Conservation (phyloP, 2,329 filamentous ascomycete species). For the Aspergillus sp. region DNA sequence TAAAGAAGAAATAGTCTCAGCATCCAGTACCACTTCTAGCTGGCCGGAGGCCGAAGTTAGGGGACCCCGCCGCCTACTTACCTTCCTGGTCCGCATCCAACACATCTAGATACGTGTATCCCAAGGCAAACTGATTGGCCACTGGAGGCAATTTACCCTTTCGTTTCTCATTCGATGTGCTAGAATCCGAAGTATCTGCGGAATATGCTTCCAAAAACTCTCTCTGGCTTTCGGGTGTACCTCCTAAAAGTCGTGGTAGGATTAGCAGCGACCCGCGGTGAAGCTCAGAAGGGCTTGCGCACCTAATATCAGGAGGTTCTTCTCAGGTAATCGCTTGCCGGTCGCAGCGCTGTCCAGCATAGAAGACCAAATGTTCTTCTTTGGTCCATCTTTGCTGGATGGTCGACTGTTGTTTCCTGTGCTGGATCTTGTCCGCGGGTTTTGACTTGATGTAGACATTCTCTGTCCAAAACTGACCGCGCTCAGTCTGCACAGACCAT, state of each 20-base stretch:
- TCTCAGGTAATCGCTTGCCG: slow-evolving; percentile 85
- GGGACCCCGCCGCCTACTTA: slow-evolving; percentile 33
- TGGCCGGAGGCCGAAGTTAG: not conserved
- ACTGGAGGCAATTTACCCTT: slow-evolving; percentile 68
- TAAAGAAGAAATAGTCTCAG: not conserved
- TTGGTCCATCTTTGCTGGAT: slow-evolving; percentile 62
- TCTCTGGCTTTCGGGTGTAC: slow-evolving; percentile 76
- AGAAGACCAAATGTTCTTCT: slow-evolving; percentile 90
- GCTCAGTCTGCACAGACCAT: slow-evolving; percentile 35
- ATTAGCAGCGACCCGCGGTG: slow-evolving; percentile 17
- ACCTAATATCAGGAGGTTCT: slow-evolving; percentile 86
- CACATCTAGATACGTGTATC: slow-evolving; percentile 94
- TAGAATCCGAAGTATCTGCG: slow-evolving; percentile 42
- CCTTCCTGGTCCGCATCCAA: slow-evolving; percentile 92
- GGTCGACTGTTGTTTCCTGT: slow-evolving; percentile 39
- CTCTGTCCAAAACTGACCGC: slow-evolving; percentile 39
- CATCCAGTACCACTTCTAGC: not conserved
- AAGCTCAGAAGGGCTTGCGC: slow-evolving; percentile 30
- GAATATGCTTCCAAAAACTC: slow-evolving; percentile 71
- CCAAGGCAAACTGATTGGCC: slow-evolving; percentile 87
- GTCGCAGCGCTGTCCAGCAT: slow-evolving; percentile 90
- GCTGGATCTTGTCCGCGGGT: slow-evolving; percentile 31
- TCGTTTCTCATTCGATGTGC: slow-evolving; percentile 46
- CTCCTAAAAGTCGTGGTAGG: slow-evolving; percentile 54
- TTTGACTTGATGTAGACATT: slow-evolving; percentile 39